Conservation (phyloP, 2,329 filamentous ascomycete genomes). For the Neonectria sp. region DNA sequence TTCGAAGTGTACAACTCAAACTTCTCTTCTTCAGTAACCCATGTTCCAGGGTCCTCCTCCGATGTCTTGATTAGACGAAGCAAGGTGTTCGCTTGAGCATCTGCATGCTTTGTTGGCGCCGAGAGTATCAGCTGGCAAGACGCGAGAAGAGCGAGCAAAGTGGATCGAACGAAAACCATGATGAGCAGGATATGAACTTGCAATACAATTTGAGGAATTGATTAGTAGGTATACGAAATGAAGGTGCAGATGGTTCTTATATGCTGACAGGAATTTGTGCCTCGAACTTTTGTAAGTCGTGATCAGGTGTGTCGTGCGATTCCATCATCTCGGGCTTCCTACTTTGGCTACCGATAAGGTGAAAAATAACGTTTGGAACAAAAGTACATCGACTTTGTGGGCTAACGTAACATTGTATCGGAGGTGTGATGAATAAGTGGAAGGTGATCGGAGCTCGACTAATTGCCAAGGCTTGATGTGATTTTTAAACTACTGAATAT, state of each 20-base stretch:
- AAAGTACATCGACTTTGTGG: not conserved
- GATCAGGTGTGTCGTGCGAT: not conserved
- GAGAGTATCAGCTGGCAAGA: not conserved
- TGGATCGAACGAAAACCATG: not conserved
- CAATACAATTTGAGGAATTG: not conserved
- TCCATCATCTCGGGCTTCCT: not conserved
- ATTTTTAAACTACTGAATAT: not conserved
- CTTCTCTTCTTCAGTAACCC: not conserved
- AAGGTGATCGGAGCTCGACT: slow-evolving; percentile 3
- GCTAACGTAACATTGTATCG: not conserved
- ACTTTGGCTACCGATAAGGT: not conserved
- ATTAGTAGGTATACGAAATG: not conserved
- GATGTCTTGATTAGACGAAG: slow-evolving; percentile 4
- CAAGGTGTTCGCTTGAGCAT: not conserved
- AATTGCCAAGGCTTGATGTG: not conserved
- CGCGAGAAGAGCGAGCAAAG: not conserved
- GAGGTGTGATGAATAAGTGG: not conserved
- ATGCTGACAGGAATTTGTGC: not conserved
- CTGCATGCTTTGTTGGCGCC: not conserved
- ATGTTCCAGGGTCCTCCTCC: slow-evolving; percentile 1
- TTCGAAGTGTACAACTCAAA: not conserved
- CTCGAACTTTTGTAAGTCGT: not conserved
- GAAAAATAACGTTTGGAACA: not conserved
- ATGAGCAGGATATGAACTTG: not conserved
- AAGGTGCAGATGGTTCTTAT: not conserved